Conservation (phyloP, 2,329 filamentous ascomycete genomes). For the Colletotrichum aenigma region DNA sequence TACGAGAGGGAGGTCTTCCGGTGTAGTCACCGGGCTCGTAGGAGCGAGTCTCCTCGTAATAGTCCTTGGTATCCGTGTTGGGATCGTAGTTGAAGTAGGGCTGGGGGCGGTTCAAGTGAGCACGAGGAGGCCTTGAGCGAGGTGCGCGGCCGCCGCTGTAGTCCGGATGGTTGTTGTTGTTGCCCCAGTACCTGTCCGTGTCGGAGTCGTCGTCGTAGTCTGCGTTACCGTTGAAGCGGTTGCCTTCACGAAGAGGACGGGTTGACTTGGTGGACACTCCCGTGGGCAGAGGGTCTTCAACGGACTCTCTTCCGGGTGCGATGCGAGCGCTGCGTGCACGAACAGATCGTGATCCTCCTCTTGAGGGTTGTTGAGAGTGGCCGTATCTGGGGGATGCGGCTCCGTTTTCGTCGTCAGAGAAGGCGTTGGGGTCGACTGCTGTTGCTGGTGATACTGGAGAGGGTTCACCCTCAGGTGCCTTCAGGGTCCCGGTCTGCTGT, state of each 20-base stretch:
- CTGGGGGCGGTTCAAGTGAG: conserved; percentile 17
- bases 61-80: conserved; percentile 2
- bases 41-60: conserved; percentile 15
- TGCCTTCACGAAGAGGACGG: conserved; percentile 3
- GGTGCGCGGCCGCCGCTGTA: conserved; percentile 12
- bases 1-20: conserved; percentile 9
- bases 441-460: conserved; percentile 20
- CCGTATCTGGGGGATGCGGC: neutral
- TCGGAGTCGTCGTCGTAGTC: conserved; percentile 18
- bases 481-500: conserved; percentile 11
- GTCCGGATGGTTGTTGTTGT: conserved; percentile 6
- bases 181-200: conserved; percentile 16
- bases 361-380: conserved; percentile 1
- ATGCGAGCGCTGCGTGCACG: neutral
- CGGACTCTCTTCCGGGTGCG: neutral
- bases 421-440: conserved; percentile 15
- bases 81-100: conserved; percentile 16
- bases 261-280: conserved; percentile 4
- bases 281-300: neutral
- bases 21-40: conserved; percentile 14
- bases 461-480: conserved; percentile 10
- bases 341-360: conserved; percentile 4
- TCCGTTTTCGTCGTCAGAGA: conserved; percentile 12
- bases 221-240: neutral
- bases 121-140: conserved; percentile 14